A percentile compares a stretch with the other conserved stretches of the same genome.
These are phyloP conservation scores for Laetiporus sulphureus DNA, from an alignment of 1,284 basidiomycete species.

Conservation along the genomic window DNA sequence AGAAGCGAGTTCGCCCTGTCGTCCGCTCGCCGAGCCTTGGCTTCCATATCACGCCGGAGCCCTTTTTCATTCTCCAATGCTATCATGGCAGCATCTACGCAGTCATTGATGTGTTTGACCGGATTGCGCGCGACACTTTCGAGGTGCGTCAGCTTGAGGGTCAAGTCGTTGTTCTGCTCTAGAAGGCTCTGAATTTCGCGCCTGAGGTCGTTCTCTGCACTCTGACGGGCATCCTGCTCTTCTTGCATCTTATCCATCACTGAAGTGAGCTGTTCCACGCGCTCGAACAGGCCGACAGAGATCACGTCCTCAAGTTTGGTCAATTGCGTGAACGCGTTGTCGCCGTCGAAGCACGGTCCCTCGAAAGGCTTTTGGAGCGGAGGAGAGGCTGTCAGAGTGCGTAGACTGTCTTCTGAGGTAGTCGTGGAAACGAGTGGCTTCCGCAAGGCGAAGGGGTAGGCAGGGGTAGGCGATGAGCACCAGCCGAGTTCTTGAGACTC, in stretches of 20 bases:
- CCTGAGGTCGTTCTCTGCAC: slow-evolving; percentile 3
- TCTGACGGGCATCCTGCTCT: neutral
- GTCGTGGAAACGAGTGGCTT: neutral
- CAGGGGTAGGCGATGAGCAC: slow-evolving; percentile 1
- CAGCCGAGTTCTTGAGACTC: neutral
- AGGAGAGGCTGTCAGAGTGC: neutral
- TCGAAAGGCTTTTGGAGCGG: neutral
- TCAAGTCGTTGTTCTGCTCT: slow-evolving; percentile 8
- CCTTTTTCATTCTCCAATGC: slow-evolving; percentile 8
- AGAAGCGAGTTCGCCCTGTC: slow-evolving; percentile 4
- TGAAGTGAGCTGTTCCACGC: slow-evolving; percentile 2
- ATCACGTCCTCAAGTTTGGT: neutral
- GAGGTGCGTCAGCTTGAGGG: slow-evolving; percentile 4
- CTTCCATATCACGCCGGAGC: slow-evolving; percentile 6
- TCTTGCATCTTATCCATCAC: slow-evolving; percentile 4
- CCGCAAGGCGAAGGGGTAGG: neutral
- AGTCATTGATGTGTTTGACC: slow-evolving; percentile 6
- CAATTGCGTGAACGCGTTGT: no score
- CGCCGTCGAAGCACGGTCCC: neutral
- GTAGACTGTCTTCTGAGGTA: neutral
- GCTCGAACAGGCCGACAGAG: slow-evolving; percentile 3
- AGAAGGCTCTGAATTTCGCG: slow-evolving; percentile 3
- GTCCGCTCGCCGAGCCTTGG: slow-evolving; percentile 3
- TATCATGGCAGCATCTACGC: slow-evolving; percentile 5
- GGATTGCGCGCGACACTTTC: neutral